Base-by-base conservation (phyloP, 805 yeast species). In the Saturnispora saitoi region DNA sequence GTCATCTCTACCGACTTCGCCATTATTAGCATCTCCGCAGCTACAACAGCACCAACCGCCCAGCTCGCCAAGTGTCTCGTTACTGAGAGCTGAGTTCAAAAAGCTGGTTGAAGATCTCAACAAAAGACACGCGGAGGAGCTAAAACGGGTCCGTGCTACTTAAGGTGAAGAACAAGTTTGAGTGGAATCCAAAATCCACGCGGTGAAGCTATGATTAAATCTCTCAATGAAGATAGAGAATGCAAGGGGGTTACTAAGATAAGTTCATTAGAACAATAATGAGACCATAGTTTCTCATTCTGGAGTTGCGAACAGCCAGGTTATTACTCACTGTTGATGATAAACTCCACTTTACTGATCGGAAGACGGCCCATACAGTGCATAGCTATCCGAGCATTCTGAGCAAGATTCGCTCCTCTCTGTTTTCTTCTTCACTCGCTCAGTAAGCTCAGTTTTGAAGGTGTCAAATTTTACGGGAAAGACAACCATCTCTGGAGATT, bases 81-180 rank as follows among this genome's bases (percentile, higher is more conserved):
- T 83, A 3, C 66, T 84, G 63, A 69, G 86, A 49, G 71, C 76
- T 52, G 89, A 84, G 62, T 84, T 83, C 66, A 83, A 77, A 62
- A 81, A 78, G 56, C 66, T 83, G 44, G 79, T 83, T 4, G 66
- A 72, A 20, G 80, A 78, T 36, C 76, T 83, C 49, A 86, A 81
- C 52, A 76, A 72, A 42, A 78, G 72, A 49, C 78, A 81, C 56
- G 86, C 81, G 54, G 58, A 67, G 10, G 85, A 82, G 53, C 61
- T 84, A 41, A 69, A 61, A 70, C 43, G 48, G 29, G 41, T 34
- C 11, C 20, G 40, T 34, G 38, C 38, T 17, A 34, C 22, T 34
- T 34, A 17, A 17, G 38, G 24, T 15, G 29, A 30, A n/a, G 78
- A 39, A 63, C 70, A n/a, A 71, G 72, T 52, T 70, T 80, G 53